phyloP scores from a whole-genome alignment of 2,329 filamentous ascomycete species.

The Didymella keratinophila region DNA sequence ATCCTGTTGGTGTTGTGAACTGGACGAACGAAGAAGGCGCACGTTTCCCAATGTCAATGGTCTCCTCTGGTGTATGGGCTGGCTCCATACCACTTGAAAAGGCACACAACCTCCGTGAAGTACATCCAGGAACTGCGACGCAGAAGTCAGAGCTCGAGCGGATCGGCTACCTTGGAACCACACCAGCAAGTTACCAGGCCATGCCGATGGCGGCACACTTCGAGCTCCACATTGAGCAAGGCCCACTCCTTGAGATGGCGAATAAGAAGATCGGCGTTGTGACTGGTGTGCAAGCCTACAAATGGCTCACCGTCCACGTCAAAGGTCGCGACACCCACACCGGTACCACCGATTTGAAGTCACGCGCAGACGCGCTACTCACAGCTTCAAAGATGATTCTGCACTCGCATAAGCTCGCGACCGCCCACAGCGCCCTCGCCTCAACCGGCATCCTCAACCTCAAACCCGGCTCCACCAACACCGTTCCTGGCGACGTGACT shows the following conservation, averaged over 20 bases:
- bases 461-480: constrained; percentile 75
- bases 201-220: constrained; percentile 79
- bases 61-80: constrained; percentile 79
- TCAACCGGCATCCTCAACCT: constrained; percentile 74
- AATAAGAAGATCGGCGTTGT: constrained; percentile 73
- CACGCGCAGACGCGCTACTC: constrained; percentile 73
- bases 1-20: constrained; percentile 76
- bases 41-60: constrained; percentile 78
- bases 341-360: constrained; percentile 73
- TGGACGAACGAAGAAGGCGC: constrained; percentile 88
- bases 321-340: constrained; percentile 75
- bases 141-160: constrained; percentile 74
- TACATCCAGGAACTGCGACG: constrained; percentile 66
- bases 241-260: constrained; percentile 73
- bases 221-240: constrained; percentile 86
- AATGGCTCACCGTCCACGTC: constrained; percentile 74
- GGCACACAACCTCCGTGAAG: constrained; percentile 68
- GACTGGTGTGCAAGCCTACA: constrained; percentile 75
- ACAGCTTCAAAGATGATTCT: constrained; percentile 73
- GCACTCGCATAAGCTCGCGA: constrained; percentile 69
- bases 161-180: constrained; percentile 72
- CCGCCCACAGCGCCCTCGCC: constrained; percentile 67
- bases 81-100: constrained; percentile 68
- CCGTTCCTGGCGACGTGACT: constrained; percentile 71
- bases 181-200: constrained; percentile 63